Percentiles rank a stretch among this genome's conserved stretches.
These are phyloP conservation scores for Ceratobasidium sp. DNA, from an alignment of 1,284 basidiomycete genomes.

Conservation along the genomic window DNA sequence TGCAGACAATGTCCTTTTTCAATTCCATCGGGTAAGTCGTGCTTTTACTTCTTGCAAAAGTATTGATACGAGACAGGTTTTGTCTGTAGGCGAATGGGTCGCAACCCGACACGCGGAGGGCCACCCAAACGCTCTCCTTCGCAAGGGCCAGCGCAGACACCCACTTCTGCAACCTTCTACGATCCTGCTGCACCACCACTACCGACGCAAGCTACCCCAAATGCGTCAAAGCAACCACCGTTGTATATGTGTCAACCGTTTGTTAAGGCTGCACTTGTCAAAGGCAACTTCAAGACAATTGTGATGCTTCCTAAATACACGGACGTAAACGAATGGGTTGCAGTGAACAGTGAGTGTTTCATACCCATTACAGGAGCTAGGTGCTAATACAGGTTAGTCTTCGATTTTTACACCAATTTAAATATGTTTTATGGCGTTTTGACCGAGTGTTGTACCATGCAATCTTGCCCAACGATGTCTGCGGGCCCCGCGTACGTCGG, in stretches of 20 bases:
- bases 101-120: constrained; percentile 63
- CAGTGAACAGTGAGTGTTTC: constrained; percentile 43
- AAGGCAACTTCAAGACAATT: constrained; percentile 99
- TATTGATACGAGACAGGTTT: constrained; percentile 27
- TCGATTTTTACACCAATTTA: constrained; percentile 96
- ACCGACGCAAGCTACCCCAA: constrained; percentile 63
- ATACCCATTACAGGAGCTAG: neutral
- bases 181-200: constrained; percentile 74
- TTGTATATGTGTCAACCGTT: constrained; percentile 96
- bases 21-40: constrained; percentile 77
- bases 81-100: constrained; percentile 47
- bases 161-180: constrained; percentile 56
- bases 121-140: constrained; percentile 77
- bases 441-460: constrained; percentile 93
- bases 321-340: constrained; percentile 97
- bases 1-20: constrained; percentile 65
- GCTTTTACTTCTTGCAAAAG: constrained; percentile 24
- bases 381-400: constrained; percentile 68
- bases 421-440: constrained; percentile 98
- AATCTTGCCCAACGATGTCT: constrained; percentile 93
- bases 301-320: constrained; percentile 98
- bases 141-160: constrained; percentile 63
- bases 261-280: constrained; percentile 96
- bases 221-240: constrained; percentile 67
- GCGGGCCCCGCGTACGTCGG: constrained; percentile 85